A percentile compares a stretch with the other conserved stretches of the same genome.
phyloP scores from a whole-genome alignment of 805 yeast species.

The Cyberlindnera saturnus region DNA sequence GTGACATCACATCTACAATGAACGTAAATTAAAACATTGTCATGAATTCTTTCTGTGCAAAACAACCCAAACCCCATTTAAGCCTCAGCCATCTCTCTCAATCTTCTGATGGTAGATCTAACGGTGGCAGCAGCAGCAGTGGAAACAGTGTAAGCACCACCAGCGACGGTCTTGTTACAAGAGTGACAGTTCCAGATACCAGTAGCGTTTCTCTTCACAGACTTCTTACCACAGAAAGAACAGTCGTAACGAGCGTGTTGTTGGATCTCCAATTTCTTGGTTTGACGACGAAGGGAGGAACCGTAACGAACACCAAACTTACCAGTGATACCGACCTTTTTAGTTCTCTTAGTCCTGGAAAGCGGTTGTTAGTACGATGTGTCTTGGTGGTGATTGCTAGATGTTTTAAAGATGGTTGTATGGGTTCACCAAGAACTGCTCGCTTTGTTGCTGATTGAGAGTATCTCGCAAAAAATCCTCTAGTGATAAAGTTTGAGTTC shows the following conservation, averaged over 20 bases:
- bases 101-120: slow-evolving; percentile 99
- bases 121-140: slow-evolving; percentile 99
- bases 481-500: too few species aligned
- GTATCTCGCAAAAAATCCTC: too few species aligned
- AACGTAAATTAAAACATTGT: slow-evolving; percentile 6
- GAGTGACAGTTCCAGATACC: slow-evolving; percentile 99
- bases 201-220: slow-evolving; percentile 95
- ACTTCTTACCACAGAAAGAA: slow-evolving; percentile 99
- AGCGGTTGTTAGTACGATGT: slow-evolving; percentile 35
- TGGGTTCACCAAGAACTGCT: neutral
- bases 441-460: neutral
- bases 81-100: slow-evolving; percentile 99
- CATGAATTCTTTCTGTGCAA: slow-evolving; percentile 23
- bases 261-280: slow-evolving; percentile 98
- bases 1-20: neutral
- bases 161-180: slow-evolving; percentile 96
- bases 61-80: slow-evolving; percentile 37
- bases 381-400: neutral
- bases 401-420: neutral
- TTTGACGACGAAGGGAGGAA: slow-evolving; percentile 99
- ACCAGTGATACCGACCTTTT: slow-evolving; percentile 99
- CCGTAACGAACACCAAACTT: slow-evolving; percentile 99
- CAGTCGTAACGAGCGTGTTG: slow-evolving; percentile 99
- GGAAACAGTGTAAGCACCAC: slow-evolving; percentile 99
- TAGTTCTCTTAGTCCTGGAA: slow-evolving; percentile 97